phyloP scores from a whole-genome alignment of 169 alveolate species.

The Babesia gibsoni region DNA sequence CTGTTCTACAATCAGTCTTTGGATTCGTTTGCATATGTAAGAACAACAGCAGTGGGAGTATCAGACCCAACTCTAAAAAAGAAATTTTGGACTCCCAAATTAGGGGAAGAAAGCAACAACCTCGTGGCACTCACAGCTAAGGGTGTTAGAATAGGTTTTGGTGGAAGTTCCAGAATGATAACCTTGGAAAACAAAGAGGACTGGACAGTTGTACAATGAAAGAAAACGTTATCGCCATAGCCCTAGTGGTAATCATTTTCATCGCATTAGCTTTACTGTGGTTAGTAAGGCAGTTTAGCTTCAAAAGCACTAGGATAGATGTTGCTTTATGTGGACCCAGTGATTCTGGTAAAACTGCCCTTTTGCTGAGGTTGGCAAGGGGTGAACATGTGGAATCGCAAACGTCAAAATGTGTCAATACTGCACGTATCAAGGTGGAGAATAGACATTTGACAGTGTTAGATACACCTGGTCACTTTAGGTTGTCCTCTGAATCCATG shows the following conservation, averaged over 20 bases:
- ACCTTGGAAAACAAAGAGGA: conserved; percentile 13
- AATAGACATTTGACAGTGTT: neutral
- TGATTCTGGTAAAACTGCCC: conserved; percentile 8
- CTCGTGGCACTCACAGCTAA: neutral
- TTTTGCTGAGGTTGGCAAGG: neutral
- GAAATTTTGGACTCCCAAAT: conserved; percentile 7
- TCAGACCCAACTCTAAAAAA: neutral
- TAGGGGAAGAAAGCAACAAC: conserved; percentile 10
- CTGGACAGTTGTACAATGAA: conserved; percentile 14
- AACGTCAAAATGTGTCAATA: conserved; percentile 20
- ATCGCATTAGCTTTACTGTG: neutral
- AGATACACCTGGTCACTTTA: conserved; percentile 21
- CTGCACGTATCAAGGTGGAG: neutral
- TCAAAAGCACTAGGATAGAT: neutral
- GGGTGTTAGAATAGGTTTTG: conserved; percentile 8
- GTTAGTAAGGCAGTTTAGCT: neutral
- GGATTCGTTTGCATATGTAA: conserved; percentile 14
- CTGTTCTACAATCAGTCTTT: conserved; percentile 21
- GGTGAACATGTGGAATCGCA: conserved; percentile 26
- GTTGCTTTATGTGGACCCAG: conserved; percentile 31
- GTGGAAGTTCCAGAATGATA: neutral
- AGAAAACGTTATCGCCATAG: neutral
- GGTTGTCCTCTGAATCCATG: conserved; percentile 17
- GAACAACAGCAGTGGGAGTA: neutral
- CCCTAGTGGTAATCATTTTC: neutral